Conservation (phyloP, 2,329 filamentous ascomycete species). For the Sporothrix globosa region DNA sequence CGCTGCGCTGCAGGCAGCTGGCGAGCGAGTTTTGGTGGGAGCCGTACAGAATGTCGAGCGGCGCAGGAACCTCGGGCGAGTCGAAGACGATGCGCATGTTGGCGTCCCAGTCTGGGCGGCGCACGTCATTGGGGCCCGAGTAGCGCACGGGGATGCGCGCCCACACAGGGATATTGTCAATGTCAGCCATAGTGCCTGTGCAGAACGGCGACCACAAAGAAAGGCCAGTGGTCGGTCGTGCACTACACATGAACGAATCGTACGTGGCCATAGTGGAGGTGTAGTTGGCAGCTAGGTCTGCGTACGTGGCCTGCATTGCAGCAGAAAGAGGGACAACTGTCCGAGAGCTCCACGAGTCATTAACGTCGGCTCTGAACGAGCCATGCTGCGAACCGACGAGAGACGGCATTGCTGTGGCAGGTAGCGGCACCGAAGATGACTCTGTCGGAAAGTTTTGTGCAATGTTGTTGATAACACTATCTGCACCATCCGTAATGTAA, state of each 20-base stretch:
- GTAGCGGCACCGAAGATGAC: background rate
- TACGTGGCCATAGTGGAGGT: background rate
- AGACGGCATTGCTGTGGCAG: background rate
- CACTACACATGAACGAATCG: background rate
- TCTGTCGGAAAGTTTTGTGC: background rate
- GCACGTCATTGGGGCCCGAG: background rate
- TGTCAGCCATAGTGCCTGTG: too few relatives aligned
- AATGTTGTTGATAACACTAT: background rate
- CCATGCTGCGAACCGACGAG: background rate
- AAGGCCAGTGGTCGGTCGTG: too few relatives aligned
- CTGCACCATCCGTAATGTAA: too few relatives aligned
- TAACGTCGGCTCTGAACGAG: background rate
- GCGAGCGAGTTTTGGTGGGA: slow-evolving; percentile 23
- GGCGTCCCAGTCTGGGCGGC: slow-evolving; percentile 22
- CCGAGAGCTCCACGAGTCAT: background rate
- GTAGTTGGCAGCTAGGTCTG: background rate
- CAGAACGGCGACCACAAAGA: too few relatives aligned
- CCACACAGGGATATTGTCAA: slow-evolving; percentile 17
- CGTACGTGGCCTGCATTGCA: background rate
- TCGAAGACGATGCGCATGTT: slow-evolving; percentile 26
- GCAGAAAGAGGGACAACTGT: background rate
- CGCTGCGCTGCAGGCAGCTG: slow-evolving; percentile 21
- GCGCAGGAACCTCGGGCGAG: slow-evolving; percentile 17
- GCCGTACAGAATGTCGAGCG: slow-evolving; percentile 25
- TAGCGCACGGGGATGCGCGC: slow-evolving; percentile 18